Evolutionary conservation across 1,284 basidiomycete species (phyloP).

Genomic region (Afroboletus lepidellus): DNA sequence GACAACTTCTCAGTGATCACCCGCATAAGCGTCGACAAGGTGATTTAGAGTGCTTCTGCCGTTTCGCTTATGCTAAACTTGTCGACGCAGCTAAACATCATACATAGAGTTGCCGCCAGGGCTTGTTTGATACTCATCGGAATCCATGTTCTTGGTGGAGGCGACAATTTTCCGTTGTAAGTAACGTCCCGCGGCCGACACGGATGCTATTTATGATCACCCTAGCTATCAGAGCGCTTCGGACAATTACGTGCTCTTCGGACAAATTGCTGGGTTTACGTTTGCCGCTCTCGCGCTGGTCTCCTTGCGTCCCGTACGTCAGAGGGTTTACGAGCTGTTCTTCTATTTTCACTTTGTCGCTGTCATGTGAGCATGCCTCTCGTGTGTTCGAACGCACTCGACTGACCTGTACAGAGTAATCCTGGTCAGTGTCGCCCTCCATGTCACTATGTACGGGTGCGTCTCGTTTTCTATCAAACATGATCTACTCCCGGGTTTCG

Average conservation of each 20-base stretch:
- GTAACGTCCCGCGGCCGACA: neutral
- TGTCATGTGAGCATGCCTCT: constrained; percentile 36
- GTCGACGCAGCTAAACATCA: constrained; percentile 41
- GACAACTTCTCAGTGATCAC: constrained; percentile 43
- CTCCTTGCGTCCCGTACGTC: constrained; percentile 44
- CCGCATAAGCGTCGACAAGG: constrained; percentile 57
- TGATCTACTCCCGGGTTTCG: constrained; percentile 17
- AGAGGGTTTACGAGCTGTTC: constrained; percentile 45
- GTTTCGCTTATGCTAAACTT: neutral
- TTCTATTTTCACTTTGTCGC: constrained; percentile 40
- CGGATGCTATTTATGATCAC: neutral
- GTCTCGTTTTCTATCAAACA: constrained; percentile 36
- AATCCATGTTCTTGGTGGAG: constrained; percentile 47
- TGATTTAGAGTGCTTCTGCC: constrained; percentile 5
- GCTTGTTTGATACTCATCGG: constrained; percentile 46
- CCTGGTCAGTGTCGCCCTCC: constrained; percentile 28
- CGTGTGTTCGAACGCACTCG: no score
- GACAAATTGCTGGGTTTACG: constrained; percentile 35
- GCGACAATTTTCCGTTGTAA: constrained; percentile 18
- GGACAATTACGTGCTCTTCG: constrained; percentile 36
- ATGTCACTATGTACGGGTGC: constrained; percentile 21
- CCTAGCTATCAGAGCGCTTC: constrained; percentile 12
- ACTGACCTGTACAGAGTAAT: constrained; percentile 32
- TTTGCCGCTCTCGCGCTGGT: constrained; percentile 39
- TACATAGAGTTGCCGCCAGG: constrained; percentile 51